Evolutionary conservation across 139 green algal genomes (phyloP), one percentile per base, ranked within the genome.

Genomic region (Chlamydomonas sp.): DNA sequence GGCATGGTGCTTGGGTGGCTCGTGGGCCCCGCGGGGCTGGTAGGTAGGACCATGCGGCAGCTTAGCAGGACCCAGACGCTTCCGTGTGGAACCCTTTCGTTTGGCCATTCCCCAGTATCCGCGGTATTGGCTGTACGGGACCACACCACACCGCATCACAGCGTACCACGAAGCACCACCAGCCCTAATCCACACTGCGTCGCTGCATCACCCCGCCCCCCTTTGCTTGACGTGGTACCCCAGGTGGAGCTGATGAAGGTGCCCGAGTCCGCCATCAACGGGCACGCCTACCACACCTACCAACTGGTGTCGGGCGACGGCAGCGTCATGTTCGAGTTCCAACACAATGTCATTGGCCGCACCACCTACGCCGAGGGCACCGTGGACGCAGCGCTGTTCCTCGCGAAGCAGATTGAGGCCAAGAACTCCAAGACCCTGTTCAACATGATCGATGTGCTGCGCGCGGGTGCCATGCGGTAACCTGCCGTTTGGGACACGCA

Each of bases 201-300:
- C 18, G 12, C 79, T 75, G 64, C 79, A 17, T 73, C 67, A 73
- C 16, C 68, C 16, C 16, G 68, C 16, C 15, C 68, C 14, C 68
- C 14, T 15, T 74, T 74, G 68, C 15, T 74, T 74, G 68, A 61
- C n/a, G 20, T 79, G 49, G 16, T 49, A 69, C 71, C 57, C 15
- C 79, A 62, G 67, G 31, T 64, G 71, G 83, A 90, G 66, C 20
- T 85, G 60, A 89, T 90, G 83, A 87, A 91, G 49, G 83, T 91
- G 49, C 92, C 92, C 2, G 88, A 90, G 77, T 79, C 83, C 1
- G 89, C 92, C 4, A 67, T 91, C n/a, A 75, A 93, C 49, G 98
- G 98, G 1, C 98, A 99, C 89, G 98, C 98, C 17, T 99, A 97
- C 94, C 98, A 99, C 94, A 99, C 98, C 0, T 99, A 99, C 92